Conservation (phyloP, 345 rosid genomes). For the Citrus hindsii region DNA sequence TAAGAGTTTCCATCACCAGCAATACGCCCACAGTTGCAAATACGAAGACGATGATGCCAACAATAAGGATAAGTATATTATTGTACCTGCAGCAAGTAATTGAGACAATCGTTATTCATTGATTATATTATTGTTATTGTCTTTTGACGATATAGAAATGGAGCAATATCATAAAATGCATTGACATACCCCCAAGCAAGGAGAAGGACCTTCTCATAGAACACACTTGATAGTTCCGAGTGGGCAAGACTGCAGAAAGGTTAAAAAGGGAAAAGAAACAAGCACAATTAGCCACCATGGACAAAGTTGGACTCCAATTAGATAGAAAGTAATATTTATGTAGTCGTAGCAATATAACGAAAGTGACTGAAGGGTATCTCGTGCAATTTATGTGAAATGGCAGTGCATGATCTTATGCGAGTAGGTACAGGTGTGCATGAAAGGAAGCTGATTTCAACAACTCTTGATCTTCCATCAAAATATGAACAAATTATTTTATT, state of each 20-base stretch:
- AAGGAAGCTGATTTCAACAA: not conserved
- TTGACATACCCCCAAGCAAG: slow-evolving; percentile 80
- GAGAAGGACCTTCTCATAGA: slow-evolving; percentile 94
- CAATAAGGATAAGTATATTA: slow-evolving; percentile 58
- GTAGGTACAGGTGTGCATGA: not conserved
- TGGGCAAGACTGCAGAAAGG: slow-evolving; percentile 77
- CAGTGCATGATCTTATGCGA: not conserved
- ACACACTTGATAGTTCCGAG: slow-evolving; percentile 87
- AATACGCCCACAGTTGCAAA: slow-evolving; percentile 88
- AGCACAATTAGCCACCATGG: not conserved
- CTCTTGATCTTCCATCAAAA: not conserved
- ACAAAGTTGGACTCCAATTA: not conserved
- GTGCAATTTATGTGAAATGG: not conserved
- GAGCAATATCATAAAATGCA: not conserved
- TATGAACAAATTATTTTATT: not conserved
- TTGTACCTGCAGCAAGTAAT: slow-evolving; percentile 49
- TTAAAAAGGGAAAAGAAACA: not conserved
- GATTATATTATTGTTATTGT: not conserved
- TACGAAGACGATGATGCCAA: slow-evolving; percentile 69
- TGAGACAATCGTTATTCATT: not conserved
- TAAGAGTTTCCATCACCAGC: slow-evolving; percentile 96
- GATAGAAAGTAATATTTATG: not conserved
- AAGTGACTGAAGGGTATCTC: not conserved
- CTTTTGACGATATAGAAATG: not conserved
- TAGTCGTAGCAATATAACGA: not conserved